phyloP scores from a whole-genome alignment of 176 grass and related monocot species.

The Paspalum notatum region DNA sequence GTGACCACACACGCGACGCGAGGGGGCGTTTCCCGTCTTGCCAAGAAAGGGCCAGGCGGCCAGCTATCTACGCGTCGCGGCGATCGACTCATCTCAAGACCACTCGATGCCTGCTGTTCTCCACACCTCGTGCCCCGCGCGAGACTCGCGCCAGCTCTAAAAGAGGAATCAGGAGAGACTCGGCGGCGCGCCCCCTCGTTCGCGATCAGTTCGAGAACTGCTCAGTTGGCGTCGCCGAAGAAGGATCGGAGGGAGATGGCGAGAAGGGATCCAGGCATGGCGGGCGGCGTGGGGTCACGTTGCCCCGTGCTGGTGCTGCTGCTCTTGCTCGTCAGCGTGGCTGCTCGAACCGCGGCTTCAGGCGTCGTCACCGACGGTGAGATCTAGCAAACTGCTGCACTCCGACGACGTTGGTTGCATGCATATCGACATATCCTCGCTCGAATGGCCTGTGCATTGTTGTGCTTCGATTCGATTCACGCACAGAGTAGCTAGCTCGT shows the following conservation, averaged over 20 bases:
- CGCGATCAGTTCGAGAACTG: neutral
- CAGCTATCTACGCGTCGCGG: too few species aligned
- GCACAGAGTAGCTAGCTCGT: neutral
- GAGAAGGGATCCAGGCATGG: constrained; percentile 10
- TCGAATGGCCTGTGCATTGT: neutral
- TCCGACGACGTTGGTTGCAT: neutral
- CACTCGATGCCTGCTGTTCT: neutral
- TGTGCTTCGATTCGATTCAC: neutral
- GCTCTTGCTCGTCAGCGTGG: constrained; percentile 9
- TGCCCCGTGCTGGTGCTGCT: constrained; percentile 6
- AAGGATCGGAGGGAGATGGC: neutral
- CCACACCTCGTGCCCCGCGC: neutral
- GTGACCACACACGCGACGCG: too few species aligned
- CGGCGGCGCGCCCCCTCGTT: neutral
- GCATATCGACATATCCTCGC: neutral
- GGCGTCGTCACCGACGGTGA: constrained; percentile 45
- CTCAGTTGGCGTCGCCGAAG: neutral
- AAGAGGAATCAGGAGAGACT: neutral
- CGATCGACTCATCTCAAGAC: neutral
- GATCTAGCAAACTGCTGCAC: neutral
- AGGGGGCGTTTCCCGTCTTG: too few species aligned
- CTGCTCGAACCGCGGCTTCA: constrained; percentile 6
- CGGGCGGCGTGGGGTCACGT: neutral
- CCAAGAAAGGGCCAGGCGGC: too few species aligned
- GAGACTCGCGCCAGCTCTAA: neutral